A percentile compares a stretch with the other conserved stretches of the same genome.
These are phyloP conservation scores for Botrytis deweyae DNA, from an alignment of 2,329 filamentous ascomycete genomes.

Conservation along the genomic window DNA sequence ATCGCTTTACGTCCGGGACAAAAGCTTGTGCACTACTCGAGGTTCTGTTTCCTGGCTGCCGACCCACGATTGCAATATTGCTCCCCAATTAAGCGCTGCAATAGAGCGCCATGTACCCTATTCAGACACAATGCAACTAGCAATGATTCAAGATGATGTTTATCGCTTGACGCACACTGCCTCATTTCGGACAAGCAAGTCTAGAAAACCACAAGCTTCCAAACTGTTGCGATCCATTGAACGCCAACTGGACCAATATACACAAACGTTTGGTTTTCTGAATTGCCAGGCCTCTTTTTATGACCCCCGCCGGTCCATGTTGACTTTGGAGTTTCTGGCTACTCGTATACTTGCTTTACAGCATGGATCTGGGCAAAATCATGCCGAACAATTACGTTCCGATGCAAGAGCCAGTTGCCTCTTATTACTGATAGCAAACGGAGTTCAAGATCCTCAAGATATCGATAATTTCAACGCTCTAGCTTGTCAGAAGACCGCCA, in stretches of 20 bases:
- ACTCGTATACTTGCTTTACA: slow-evolving; percentile 21
- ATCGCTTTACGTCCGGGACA: slow-evolving; percentile 16
- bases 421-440: background rate
- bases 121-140: background rate
- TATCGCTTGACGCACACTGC: background rate
- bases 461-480: background rate
- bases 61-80: slow-evolving; percentile 16
- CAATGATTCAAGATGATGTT: slow-evolving; percentile 7
- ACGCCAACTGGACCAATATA: background rate
- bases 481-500: background rate
- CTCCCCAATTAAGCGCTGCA: background rate
- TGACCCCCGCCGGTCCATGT: background rate
- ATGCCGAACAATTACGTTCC: slow-evolving; percentile 12
- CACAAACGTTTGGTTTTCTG: background rate
- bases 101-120: background rate
- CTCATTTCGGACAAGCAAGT: background rate
- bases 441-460: background rate
- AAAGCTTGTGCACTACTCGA: slow-evolving; percentile 21
- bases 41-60: slow-evolving; percentile 21
- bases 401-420: slow-evolving; percentile 19
- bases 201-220: background rate
- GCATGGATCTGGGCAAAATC: slow-evolving; percentile 12
- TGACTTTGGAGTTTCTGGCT: slow-evolving; percentile 15
- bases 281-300: background rate
- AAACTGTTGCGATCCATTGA: background rate